Conservation (phyloP, 257 asterid species). For the Solanum phureja region DNA sequence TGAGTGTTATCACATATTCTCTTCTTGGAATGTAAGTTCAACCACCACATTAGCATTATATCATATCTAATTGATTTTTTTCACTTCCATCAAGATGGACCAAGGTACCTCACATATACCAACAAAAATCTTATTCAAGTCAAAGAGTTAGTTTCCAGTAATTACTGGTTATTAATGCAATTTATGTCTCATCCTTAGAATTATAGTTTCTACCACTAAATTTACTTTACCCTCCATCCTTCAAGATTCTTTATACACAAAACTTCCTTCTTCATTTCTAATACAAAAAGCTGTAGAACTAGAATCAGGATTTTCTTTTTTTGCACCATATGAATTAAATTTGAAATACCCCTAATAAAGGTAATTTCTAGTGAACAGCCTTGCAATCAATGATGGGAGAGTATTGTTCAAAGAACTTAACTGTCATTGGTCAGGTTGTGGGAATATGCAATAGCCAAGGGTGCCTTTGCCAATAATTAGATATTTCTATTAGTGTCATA, state of each 20-base stretch:
- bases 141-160: not conserved
- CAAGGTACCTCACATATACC: not conserved
- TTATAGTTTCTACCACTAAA: not conserved
- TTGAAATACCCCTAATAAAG: not conserved
- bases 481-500: not conserved
- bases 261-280: not conserved
- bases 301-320: no score
- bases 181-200: not conserved
- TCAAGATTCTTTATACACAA: not conserved
- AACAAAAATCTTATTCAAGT: not conserved
- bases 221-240: not conserved
- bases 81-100: not conserved
- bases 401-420: not conserved
- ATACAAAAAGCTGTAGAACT: no score
- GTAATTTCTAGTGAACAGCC: not conserved
- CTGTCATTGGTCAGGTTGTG: not conserved
- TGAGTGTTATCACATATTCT: not conserved
- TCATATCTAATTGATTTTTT: not conserved
- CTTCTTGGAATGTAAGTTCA: not conserved
- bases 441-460: no score
- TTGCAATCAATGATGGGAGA: not conserved
- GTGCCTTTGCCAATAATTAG: no score
- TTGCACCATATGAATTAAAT: not conserved
- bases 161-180: no score
- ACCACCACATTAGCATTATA: not conserved